Base-by-base conservation (phyloP, 2,329 filamentous ascomycete genomes). In the Aspergillus sp. region DNA sequence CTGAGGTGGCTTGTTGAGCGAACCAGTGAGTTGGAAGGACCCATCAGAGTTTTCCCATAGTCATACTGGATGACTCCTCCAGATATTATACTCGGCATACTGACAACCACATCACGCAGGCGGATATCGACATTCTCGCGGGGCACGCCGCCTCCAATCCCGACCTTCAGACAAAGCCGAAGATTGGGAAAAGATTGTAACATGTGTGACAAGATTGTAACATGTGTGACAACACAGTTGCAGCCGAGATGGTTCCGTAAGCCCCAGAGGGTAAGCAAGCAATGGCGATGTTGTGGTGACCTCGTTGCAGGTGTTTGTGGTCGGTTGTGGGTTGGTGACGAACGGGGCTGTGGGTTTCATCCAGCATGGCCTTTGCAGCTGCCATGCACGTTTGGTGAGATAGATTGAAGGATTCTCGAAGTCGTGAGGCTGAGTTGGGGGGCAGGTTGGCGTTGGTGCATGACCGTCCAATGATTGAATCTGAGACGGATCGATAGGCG, bases 141-240 rank as follows among this genome's bases (percentile, higher is more conserved):
- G 2, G 65, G 66, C 5, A 67, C 63, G 0, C 66, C 66, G 3
- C 65, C 65, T 57, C 60, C 57, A 13, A 66, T 59, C 13, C 64
- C 62, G 13, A 66, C 62, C 50, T 63, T 64, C 30, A 63, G 11
- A 19, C 45, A 58, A 47, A 60, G 63, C 23, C 47, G 45, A 38
- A 64, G 8, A 54, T 17, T 23, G 8, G 45, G 34, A 15, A 43
- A 50, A 22, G 57, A 50, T 8, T 38, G 15, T 9, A 54, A 23
- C 41, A 54, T 30, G 8, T 54, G 52, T 2, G 52, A 46, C 4
- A 54, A 3, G 57, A 50, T 8, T 38, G 15, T 9, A 54, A 23
- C 41, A 54, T 30, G 8, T 54, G 52, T 2, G 52, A 46, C 4
- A 54, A 3, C 38, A 54, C 52, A 11, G 41, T 46, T 17, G 52